Evolutionary conservation across 495 filamentous ascomycete species (phyloP), one percentile per base, ranked within the genome.

Genomic region (Astrothelium macrocarpum): DNA sequence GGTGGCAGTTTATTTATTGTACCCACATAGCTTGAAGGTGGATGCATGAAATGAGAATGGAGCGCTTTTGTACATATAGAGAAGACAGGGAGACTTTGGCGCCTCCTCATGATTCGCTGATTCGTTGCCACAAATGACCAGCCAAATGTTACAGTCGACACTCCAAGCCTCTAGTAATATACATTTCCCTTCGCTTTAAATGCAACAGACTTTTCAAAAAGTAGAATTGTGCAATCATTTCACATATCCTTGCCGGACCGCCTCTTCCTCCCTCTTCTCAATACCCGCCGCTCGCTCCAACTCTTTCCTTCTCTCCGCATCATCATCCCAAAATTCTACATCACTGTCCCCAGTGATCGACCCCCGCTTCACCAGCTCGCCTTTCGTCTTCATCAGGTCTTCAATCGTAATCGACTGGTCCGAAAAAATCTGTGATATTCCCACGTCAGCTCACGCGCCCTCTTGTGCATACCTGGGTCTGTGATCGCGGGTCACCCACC

Each of bases 351-450:
- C 65, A 39, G 68, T 65, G 25, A 81, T 32, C 26, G 64, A 63
- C 1, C 87, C 88, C 45, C 78, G 81, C 73, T 84, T 88, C 34
- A 91, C 78, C 2, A 84, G 67, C 67, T 85, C 75, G 1, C 88
- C 88, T 49, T 80, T 83, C 63, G 88, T 81, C 62, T 76, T 71
- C 74, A 93, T 75, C 29, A 93, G 71, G 64, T 91, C 87, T 69
- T 93, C 89, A 36, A 93, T 73, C 2, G 87, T 89, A 23, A 85
- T 76, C 39, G 77, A 70, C 31, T 75, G 80, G 67, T 91, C 84
- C 26, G 84, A 82, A 68, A 93, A 93, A 32, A 91, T 86, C 74
- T 84, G 34, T 59, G 53, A 25, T 25, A 64, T 32, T 32, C 31
- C 1, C n/a, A n/a, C 1, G 31, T 31, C 16, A 34, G 23, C 16